These are phyloP conservation scores for Xylaria hypoxylon DNA, from an alignment of 2,329 filamentous ascomycete genomes.

Conservation along the genomic window DNA sequence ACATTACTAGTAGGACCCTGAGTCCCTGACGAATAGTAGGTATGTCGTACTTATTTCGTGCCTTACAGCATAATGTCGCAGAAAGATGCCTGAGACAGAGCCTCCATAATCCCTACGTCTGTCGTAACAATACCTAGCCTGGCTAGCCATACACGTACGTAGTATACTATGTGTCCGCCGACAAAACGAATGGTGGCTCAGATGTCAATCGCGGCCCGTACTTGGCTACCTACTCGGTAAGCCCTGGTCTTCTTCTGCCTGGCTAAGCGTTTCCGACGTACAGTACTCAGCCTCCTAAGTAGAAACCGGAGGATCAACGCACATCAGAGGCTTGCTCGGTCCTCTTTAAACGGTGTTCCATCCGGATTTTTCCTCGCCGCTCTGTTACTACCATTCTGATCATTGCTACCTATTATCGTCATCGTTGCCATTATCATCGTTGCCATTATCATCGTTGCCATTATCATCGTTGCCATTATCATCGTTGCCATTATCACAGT, in stretches of 20 bases:
- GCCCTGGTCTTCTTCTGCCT: background rate
- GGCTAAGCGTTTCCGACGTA: slow-evolving; percentile 14
- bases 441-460: too few relatives aligned
- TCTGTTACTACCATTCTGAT: slow-evolving; percentile 17
- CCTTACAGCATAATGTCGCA: slow-evolving; percentile 8
- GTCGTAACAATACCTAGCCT: slow-evolving; percentile 20
- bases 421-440: too few relatives aligned
- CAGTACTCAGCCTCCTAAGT: slow-evolving; percentile 11
- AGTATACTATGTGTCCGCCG: slow-evolving; percentile 15
- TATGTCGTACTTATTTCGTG: background rate
- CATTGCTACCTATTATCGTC: too few relatives aligned
- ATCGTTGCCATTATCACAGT: too few relatives aligned
- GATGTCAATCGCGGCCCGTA: slow-evolving; percentile 34
- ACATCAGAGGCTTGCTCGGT: background rate
- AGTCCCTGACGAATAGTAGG: too few relatives aligned
- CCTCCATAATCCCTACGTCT: slow-evolving; percentile 21
- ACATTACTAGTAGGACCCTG: too few relatives aligned
- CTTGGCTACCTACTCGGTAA: slow-evolving; percentile 7
- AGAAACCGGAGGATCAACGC: slow-evolving; percentile 1
- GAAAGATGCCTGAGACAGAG: slow-evolving; percentile 19
- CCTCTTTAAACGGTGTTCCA: too few relatives aligned
- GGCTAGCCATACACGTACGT: background rate
- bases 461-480: too few relatives aligned
- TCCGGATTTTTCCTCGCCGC: slow-evolving; percentile 27
- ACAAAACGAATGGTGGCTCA: slow-evolving; percentile 41